Percentiles rank a stretch among this genome's conserved stretches.
phyloP scores from a whole-genome alignment of 352 stramenopile genomes.

The Phytophthora cactorum region DNA sequence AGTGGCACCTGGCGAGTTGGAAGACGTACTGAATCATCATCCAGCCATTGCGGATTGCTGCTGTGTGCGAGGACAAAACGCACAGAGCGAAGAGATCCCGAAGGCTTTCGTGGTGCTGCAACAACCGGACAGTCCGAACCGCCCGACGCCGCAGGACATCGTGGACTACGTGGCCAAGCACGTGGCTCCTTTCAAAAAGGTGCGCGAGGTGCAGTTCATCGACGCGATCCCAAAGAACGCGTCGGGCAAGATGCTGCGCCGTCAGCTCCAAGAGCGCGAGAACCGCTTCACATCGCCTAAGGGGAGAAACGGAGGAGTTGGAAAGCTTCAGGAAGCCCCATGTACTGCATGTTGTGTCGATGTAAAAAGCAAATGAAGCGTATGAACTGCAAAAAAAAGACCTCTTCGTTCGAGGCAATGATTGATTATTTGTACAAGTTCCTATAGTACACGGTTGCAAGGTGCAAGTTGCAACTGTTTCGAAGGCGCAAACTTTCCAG shows the following conservation, averaged over 20 bases:
- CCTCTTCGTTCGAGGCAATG: neutral
- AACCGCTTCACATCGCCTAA: slow-evolving; percentile 33
- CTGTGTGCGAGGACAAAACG: slow-evolving; percentile 67
- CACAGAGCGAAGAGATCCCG: slow-evolving; percentile 86
- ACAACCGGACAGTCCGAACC: slow-evolving; percentile 29
- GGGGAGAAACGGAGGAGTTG: neutral
- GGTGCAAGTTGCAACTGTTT: no score
- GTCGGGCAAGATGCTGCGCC: slow-evolving; percentile 92
- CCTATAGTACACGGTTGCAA: slow-evolving; percentile 10
- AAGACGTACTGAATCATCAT: slow-evolving; percentile 91
- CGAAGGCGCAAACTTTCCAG: no score
- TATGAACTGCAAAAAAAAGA: slow-evolving; percentile 2
- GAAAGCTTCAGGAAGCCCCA: neutral
- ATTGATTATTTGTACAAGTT: slow-evolving; percentile 8
- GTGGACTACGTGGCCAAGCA: slow-evolving; percentile 84
- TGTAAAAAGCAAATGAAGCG: slow-evolving; percentile 21
- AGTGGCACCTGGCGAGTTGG: slow-evolving; percentile 91
- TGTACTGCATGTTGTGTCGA: slow-evolving; percentile 4
- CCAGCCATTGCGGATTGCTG: slow-evolving; percentile 78
- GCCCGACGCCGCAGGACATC: slow-evolving; percentile 71
- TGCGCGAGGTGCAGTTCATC: slow-evolving; percentile 89
- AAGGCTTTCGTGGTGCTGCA: slow-evolving; percentile 91
- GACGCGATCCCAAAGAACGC: slow-evolving; percentile 91
- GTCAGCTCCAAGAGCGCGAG: slow-evolving; percentile 61
- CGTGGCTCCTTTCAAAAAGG: slow-evolving; percentile 89